These are phyloP conservation scores for Acacia pycnantha DNA, from an alignment of 331 rosid species.

Conservation along the genomic window DNA sequence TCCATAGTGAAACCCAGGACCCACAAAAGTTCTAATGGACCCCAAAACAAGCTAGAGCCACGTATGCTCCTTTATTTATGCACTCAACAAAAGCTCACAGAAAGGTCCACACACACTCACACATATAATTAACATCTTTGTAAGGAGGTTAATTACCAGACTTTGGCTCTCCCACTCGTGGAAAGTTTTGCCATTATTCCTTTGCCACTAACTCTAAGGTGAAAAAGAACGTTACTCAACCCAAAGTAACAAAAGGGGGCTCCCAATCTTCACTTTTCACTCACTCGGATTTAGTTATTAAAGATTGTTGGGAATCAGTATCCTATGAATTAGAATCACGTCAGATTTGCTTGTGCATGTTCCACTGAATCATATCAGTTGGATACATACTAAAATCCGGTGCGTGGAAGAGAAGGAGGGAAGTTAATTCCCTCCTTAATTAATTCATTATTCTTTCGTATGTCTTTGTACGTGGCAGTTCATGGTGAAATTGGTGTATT, in stretches of 20 bases:
- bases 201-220: conserved; percentile 11
- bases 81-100: conserved; percentile 39
- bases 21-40: conserved; percentile 46
- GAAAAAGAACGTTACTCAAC: neutral
- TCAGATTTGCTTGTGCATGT: neutral
- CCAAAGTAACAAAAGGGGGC: neutral
- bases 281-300: neutral
- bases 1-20: conserved; percentile 27
- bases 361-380: conserved; percentile 22
- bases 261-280: conserved; percentile 28
- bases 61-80: conserved; percentile 40
- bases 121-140: conserved; percentile 38
- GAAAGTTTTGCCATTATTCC: neutral
- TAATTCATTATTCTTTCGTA: neutral
- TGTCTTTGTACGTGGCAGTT: neutral
- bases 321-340: neutral
- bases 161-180: neutral
- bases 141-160: neutral
- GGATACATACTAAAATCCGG: neutral
- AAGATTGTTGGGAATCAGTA: conserved; percentile 2
- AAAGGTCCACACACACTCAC: conserved; percentile 39
- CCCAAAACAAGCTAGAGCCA: conserved; percentile 35
- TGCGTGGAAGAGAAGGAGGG: neutral
- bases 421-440: neutral
- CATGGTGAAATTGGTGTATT: neutral